Evolutionary conservation across 805 yeast species (phyloP).

Genomic region (Ogataea corticis): DNA sequence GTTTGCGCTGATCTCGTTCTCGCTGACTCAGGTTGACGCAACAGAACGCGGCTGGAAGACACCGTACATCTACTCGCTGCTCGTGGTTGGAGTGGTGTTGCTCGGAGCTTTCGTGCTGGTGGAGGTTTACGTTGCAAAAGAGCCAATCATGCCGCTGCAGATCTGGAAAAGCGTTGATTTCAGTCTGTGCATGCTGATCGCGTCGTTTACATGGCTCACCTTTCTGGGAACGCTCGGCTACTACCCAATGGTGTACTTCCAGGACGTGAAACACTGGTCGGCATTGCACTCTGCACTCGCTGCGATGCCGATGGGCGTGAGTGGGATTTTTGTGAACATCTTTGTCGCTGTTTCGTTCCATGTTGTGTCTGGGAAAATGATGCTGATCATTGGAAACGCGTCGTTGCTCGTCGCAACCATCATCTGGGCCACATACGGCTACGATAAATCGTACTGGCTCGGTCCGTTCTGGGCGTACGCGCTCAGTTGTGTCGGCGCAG

Average conservation of each 20-base stretch:
- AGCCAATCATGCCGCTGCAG: constrained; percentile 43
- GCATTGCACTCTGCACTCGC: constrained; percentile 40
- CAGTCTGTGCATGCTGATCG: constrained; percentile 35
- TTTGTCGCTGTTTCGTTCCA: constrained; percentile 42
- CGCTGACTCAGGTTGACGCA: constrained; percentile 41
- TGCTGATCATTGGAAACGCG: constrained; percentile 32
- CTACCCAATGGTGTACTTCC: constrained; percentile 40
- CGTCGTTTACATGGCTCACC: constrained; percentile 37
- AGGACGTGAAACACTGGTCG: constrained; percentile 34
- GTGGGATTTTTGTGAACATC: constrained; percentile 39
- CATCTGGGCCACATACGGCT: constrained; percentile 38
- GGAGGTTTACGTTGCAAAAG: constrained; percentile 36
- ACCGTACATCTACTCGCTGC: constrained; percentile 39
- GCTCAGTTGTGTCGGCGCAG: constrained; percentile 41
- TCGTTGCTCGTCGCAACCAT: constrained; percentile 34
- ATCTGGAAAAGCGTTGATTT: constrained; percentile 40
- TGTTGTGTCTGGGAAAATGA: constrained; percentile 36
- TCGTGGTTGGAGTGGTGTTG: constrained; percentile 37
- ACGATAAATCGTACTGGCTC: constrained; percentile 38
- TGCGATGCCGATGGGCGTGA: constrained; percentile 38
- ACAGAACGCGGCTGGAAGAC: constrained; percentile 42
- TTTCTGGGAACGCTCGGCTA: constrained; percentile 38
- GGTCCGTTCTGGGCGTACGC: constrained; percentile 41
- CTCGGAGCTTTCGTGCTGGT: constrained; percentile 33
- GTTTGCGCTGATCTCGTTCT: constrained; percentile 37